Percentiles rank a stretch among this genome's conserved stretches.
Evolutionary conservation across 2,329 filamentous ascomycete species (phyloP).

Genomic region (Alternaria incomplexa): DNA sequence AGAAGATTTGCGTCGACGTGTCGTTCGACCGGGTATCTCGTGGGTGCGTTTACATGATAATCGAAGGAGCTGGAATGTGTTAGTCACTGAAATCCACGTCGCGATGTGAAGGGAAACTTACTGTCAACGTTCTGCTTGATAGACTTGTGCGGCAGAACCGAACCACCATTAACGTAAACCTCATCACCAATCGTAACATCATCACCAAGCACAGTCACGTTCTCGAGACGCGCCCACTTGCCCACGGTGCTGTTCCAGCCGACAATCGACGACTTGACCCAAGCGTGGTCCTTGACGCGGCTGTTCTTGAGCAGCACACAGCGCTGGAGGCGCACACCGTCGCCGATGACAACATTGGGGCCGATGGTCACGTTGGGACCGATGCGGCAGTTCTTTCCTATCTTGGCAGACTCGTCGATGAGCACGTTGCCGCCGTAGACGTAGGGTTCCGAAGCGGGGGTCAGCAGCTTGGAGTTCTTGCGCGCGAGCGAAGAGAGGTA

Average conservation of each 20-base stretch:
- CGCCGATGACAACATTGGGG: conserved; percentile 87
- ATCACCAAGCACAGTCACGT: conserved; percentile 96
- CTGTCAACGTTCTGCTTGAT: conserved; percentile 96
- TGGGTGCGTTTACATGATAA: conserved; percentile 52
- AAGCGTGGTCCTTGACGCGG: conserved; percentile 98
- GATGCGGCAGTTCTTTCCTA: conserved; percentile 98
- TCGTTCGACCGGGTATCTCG: conserved; percentile 16
- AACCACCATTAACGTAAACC: conserved; percentile 97
- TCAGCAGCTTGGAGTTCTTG: conserved; percentile 84
- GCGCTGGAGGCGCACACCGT: conserved; percentile 91
- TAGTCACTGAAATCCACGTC: conserved; percentile 6
- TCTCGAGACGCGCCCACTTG: conserved; percentile 95
- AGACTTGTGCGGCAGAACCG: conserved; percentile 94
- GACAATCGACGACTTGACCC: conserved; percentile 98
- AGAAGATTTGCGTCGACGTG: conserved; percentile 5
- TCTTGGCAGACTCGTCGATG: conserved; percentile 92
- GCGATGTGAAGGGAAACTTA: conserved; percentile 26
- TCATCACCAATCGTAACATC: conserved; percentile 98
- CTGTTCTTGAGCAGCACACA: conserved; percentile 87
- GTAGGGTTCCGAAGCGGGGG: conserved; percentile 74
- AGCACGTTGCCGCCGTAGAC: conserved; percentile 95
- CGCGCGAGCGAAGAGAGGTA: conserved; percentile 93
- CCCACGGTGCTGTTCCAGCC: conserved; percentile 98
- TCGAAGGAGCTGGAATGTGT: conserved; percentile 48
- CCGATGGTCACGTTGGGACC: conserved; percentile 97